Evolutionary conservation across 2,329 filamentous ascomycete genomes (phyloP).

Genomic region (Pochonia chlamydosporia): DNA sequence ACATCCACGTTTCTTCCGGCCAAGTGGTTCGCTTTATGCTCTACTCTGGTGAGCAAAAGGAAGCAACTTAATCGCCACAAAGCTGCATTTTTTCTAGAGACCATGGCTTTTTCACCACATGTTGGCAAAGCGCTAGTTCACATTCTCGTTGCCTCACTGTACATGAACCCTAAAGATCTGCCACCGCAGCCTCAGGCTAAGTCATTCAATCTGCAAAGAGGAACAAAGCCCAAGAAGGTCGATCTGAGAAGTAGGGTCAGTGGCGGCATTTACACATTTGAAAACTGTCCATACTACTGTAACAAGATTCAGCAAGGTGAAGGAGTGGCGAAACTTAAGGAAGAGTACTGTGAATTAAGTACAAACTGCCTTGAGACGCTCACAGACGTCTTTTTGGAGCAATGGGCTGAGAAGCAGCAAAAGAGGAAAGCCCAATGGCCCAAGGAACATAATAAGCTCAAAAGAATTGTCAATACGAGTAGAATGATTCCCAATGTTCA

Average conservation of each 20-base stretch:
- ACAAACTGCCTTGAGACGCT: neutral
- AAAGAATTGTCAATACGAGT: neutral
- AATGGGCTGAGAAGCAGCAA: neutral
- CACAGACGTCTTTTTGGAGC: neutral
- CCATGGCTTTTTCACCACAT: neutral
- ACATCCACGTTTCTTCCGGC: neutral
- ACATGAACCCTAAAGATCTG: neutral
- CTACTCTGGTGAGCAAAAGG: neutral
- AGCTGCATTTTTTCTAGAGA: neutral
- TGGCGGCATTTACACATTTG: neutral
- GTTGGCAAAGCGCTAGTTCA: neutral
- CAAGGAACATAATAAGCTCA: neutral
- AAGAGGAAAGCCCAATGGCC: neutral
- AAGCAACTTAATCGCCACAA: neutral
- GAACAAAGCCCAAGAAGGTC: neutral
- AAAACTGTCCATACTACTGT: neutral
- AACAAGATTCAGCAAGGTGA: neutral
- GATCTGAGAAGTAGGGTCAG: neutral
- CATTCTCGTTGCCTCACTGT: neutral
- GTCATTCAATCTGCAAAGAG: neutral
- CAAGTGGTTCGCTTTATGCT: neutral
- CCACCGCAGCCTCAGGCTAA: neutral
- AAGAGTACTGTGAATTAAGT: neutral
- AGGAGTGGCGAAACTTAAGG: neutral
- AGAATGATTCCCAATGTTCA: neutral